A percentile compares a stretch with the other conserved stretches of the same genome.
phyloP scores from a whole-genome alignment of 2,329 filamentous ascomycete species.

The Leptographium lundbergii region DNA sequence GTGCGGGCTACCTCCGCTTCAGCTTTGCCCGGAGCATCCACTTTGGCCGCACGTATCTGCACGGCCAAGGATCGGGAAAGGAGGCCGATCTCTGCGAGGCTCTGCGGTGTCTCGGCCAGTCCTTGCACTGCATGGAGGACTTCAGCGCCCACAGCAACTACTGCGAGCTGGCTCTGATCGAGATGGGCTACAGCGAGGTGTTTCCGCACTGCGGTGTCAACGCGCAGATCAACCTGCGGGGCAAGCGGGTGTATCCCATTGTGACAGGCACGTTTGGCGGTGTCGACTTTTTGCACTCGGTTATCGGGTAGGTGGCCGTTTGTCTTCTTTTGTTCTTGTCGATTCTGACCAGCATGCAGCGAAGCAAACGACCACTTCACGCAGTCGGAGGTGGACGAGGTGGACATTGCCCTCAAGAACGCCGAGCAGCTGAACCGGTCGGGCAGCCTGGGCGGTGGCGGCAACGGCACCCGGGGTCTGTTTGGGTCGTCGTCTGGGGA shows the following conservation, averaged over 20 bases:
- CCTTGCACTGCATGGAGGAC: conserved; percentile 66
- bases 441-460: conserved; percentile 9
- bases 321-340: neutral
- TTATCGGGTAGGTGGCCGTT: conserved; percentile 29
- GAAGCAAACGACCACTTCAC: conserved; percentile 77
- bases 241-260: conserved; percentile 58
- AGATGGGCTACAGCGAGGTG: conserved; percentile 55
- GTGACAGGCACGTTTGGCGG: conserved; percentile 64
- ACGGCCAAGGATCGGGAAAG: conserved; percentile 46
- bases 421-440: conserved; percentile 39
- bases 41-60: conserved; percentile 63
- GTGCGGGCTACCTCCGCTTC: conserved; percentile 68
- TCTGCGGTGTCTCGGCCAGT: conserved; percentile 61
- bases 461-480: conserved; percentile 19
- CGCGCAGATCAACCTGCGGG: conserved; percentile 53
- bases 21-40: conserved; percentile 65
- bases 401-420: conserved; percentile 61
- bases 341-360: conserved; percentile 5
- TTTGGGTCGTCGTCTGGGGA: conserved; percentile 24
- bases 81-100: conserved; percentile 74
- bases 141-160: conserved; percentile 78
- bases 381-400: conserved; percentile 72
- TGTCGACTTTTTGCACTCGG: conserved; percentile 75
- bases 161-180: conserved; percentile 62
- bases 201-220: conserved; percentile 61